Evolutionary conservation across 2,329 filamentous ascomycete genomes (phyloP).

Genomic region (Trichoderma sp.): DNA sequence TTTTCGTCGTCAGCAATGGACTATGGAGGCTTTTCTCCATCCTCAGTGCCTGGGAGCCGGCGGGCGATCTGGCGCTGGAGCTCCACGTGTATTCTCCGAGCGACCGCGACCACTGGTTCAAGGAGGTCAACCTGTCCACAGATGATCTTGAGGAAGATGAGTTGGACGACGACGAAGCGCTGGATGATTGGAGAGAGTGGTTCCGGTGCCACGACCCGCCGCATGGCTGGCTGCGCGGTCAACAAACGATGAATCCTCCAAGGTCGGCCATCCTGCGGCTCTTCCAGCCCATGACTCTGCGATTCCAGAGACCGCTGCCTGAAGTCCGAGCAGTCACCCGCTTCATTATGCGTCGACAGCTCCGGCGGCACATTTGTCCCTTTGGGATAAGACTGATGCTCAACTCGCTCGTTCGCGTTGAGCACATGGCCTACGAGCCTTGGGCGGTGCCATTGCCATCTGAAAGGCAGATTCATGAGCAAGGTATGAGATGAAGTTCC

Average conservation of each 20-base stretch:
- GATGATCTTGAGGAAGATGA: constrained; percentile 32
- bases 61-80: constrained; percentile 38
- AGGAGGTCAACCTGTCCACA: constrained; percentile 35
- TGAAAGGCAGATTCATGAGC: constrained; percentile 19
- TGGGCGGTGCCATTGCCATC: constrained; percentile 38
- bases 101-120: constrained; percentile 42
- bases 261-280: constrained; percentile 34
- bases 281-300: constrained; percentile 31
- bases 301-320: constrained; percentile 27
- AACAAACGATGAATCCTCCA: constrained; percentile 34
- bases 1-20: constrained; percentile 31
- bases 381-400: constrained; percentile 31
- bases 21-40: constrained; percentile 39
- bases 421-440: constrained; percentile 40
- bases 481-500: constrained; percentile 35
- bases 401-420: constrained; percentile 35
- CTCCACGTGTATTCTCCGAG: constrained; percentile 41
- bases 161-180: background rate
- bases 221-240: constrained; percentile 41
- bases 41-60: constrained; percentile 38
- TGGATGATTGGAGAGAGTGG: background rate
- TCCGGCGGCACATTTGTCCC: constrained; percentile 36
- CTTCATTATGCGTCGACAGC: constrained; percentile 41
- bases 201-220: constrained; percentile 33
- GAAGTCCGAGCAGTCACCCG: constrained; percentile 37